Conservation (phyloP, 148 eudicot species). For the Camellia lanceoleosa region DNA sequence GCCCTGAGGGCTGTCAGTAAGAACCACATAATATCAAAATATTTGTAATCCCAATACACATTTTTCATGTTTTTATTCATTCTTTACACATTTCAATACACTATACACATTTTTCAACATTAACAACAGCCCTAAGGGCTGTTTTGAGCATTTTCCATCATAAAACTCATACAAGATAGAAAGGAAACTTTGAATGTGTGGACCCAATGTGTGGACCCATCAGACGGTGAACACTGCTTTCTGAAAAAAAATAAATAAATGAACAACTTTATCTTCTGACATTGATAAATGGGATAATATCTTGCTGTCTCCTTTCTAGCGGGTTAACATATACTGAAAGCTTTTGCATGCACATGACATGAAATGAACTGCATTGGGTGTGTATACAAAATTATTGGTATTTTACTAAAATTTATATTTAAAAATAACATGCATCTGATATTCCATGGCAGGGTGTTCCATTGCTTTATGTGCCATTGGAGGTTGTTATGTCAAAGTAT, state of each 20-base stretch:
- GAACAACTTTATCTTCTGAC: neutral
- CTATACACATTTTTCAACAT: too few species aligned
- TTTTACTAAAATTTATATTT: neutral
- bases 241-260: neutral
- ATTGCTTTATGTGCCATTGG: constrained; percentile 83
- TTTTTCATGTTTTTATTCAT: too few species aligned
- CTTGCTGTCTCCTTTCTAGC: neutral
- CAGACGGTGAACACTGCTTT: too few species aligned
- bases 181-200: too few species aligned
- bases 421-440: neutral
- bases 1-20: too few species aligned
- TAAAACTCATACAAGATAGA: too few species aligned
- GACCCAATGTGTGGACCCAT: too few species aligned
- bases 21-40: too few species aligned
- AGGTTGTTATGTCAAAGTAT: constrained; percentile 86
- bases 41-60: too few species aligned
- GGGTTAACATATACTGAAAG: neutral
- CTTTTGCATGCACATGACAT: neutral
- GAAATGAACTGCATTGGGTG: neutral
- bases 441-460: constrained; percentile 68
- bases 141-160: too few species aligned
- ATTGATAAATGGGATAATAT: neutral
- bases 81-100: too few species aligned
- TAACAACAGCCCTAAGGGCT: too few species aligned
- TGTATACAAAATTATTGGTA: neutral